A percentile compares a stretch with the other conserved stretches of the same genome.
Conservation (phyloP, 202 grass and related monocot species). For the Musa balbisiana region DNA sequence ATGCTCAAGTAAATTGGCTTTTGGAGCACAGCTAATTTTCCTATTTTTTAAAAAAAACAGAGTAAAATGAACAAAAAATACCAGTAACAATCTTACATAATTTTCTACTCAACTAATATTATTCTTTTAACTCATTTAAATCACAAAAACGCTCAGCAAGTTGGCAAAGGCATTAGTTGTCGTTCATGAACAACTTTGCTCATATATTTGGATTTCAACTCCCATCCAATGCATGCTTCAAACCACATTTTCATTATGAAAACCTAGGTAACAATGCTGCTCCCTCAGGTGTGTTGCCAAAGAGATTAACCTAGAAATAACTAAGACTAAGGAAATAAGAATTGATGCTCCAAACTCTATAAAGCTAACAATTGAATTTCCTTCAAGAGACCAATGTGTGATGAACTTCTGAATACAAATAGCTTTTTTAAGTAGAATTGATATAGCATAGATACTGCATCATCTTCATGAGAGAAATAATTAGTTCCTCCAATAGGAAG, state of each 20-base stretch:
- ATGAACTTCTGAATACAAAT: not conserved
- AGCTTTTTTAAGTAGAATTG: too few relatives aligned
- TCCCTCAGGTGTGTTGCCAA: not conserved
- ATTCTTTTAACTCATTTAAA: too few relatives aligned
- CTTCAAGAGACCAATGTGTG: not conserved
- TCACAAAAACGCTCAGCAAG: too few relatives aligned
- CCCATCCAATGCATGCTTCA: not conserved
- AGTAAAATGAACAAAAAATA: too few relatives aligned
- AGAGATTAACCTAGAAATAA: not conserved
- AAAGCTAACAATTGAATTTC: not conserved
- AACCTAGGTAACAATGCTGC: not conserved
- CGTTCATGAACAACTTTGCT: not conserved
- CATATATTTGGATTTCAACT: not conserved
- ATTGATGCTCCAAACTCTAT: not conserved
- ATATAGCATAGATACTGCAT: not conserved
- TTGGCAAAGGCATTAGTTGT: too few relatives aligned
- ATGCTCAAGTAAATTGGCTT: too few relatives aligned
- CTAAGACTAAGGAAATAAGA: not conserved
- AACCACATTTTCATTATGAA: not conserved
- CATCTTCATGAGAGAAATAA: not conserved
- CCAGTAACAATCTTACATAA: too few relatives aligned
- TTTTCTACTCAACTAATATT: too few relatives aligned
- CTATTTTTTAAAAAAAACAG: too few relatives aligned
- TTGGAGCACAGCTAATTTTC: too few relatives aligned
- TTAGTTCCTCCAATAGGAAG: not conserved